Base-by-base conservation (phyloP, 2,329 filamentous ascomycete genomes). In the Aspergillus spinulosporus region DNA sequence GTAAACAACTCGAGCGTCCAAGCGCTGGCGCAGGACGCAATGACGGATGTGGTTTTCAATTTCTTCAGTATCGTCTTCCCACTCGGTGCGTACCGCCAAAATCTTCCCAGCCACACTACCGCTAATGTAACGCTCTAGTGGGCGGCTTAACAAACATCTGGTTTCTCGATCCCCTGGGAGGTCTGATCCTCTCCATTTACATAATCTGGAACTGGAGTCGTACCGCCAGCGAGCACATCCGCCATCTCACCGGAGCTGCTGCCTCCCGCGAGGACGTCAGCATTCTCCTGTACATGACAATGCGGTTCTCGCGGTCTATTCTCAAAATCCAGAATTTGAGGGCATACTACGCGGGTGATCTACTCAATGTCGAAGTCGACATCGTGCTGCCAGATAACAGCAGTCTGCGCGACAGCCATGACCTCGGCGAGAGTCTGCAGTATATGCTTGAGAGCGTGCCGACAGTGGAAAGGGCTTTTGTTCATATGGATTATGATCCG, bases 251-350 rank as follows among this genome's bases (percentile, higher is more conserved):
- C 1, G 84, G 84, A 52, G 85, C 84, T 61, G 78, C 82, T 2
- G 84, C 84, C n/a, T 82, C 82, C 2, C 77, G 77, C 15, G 80
- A 82, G 63, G 54, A 79, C n/a, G 83, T 92, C 31, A 96, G 94
- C 68, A 84, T 96, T 46, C 74, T 96, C 21, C 80, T 96, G 1
- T 97, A 97, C 74, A 82, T 96, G 64, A 94, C 92, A 1, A 96
- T 96, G 89, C 88, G 92, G 15, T 96, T 96, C 69, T 92, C 92
- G 45, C 90, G 89, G 63, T 88, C 89, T 9, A 95, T 97, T 68
- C 86, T 85, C 67, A 87, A 72, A 62, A 84, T 86, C 48, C 72
- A 77, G 53, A 84, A 85, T 64, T 79, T 86, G 40, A 83, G 86
- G 53, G 84, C 83, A 4, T 86, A 86, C 65, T 83, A 86, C 63